Conservation (phyloP, 2,329 filamentous ascomycete species). For the Leptographium lundbergii region DNA sequence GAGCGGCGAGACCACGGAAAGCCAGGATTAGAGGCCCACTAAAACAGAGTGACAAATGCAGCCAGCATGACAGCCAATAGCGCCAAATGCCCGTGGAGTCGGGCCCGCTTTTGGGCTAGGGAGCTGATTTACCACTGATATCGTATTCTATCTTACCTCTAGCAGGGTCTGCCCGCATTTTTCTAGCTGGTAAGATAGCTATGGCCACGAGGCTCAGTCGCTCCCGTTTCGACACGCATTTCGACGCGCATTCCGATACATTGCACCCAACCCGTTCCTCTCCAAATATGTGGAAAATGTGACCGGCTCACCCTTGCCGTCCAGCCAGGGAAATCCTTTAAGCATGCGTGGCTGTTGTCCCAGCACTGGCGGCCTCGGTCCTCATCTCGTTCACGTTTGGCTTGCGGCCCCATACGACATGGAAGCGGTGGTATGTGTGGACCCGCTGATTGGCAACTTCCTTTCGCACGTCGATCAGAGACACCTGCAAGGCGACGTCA, state of each 20-base stretch:
- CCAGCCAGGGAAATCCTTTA: no score
- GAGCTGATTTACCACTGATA: no score
- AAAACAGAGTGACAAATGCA: neutral
- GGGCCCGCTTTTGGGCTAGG: neutral
- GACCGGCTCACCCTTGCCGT: no score
- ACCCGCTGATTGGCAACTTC: constrained; percentile 31
- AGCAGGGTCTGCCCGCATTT: no score
- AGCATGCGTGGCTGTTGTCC: neutral
- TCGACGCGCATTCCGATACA: no score
- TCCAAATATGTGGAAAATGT: no score
- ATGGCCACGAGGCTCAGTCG: no score
- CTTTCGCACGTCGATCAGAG: constrained; percentile 25
- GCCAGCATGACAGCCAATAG: neutral
- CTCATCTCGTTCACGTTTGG: constrained; percentile 16
- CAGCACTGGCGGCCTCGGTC: neutral
- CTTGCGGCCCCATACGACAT: constrained; percentile 39
- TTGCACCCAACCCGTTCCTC: no score
- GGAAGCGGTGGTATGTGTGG: constrained; percentile 36
- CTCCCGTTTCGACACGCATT: no score
- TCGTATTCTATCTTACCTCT: no score
- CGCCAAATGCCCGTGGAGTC: neutral
- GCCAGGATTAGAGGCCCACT: neutral
- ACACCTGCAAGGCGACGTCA: neutral
- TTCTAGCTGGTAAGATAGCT: no score
- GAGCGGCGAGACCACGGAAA: neutral